Conservation (phyloP, 2,329 filamentous ascomycete species). For the Colletotrichum neosansevieriae region DNA sequence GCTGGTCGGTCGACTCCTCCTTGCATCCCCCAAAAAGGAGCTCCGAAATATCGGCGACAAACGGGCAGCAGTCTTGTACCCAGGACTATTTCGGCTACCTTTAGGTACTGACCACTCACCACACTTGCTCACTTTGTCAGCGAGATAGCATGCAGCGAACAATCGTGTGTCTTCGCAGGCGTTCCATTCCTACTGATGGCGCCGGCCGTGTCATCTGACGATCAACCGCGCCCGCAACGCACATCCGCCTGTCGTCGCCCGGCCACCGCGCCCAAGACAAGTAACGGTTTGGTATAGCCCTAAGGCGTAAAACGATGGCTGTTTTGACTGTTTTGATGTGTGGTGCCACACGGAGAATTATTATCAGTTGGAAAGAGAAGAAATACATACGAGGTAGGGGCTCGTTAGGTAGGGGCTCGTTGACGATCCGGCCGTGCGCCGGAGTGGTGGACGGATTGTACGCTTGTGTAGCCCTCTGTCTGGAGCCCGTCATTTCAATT, state of each 20-base stretch:
- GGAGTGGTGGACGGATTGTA: constrained; percentile 34
- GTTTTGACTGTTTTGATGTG: constrained; percentile 31
- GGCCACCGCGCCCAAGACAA: constrained; percentile 14
- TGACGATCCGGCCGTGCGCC: constrained; percentile 35
- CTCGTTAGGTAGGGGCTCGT: background rate
- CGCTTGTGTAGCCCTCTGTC: constrained; percentile 28
- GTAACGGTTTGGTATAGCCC: too few relatives aligned
- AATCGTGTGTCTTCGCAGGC: constrained; percentile 30
- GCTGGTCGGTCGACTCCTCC: constrained; percentile 29
- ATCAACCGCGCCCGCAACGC: constrained; percentile 26
- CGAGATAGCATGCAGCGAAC: constrained; percentile 23
- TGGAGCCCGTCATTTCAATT: constrained; percentile 23
- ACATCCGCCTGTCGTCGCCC: constrained; percentile 22
- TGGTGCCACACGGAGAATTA: constrained; percentile 27
- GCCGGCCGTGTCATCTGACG: constrained; percentile 36
- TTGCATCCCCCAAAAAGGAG: constrained; percentile 27
- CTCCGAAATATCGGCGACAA: constrained; percentile 39
- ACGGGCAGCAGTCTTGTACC: constrained; percentile 31
- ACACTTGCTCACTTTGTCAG: background rate
- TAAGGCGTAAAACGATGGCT: constrained; percentile 18
- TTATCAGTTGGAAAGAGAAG: background rate
- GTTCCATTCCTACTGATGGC: constrained; percentile 38
- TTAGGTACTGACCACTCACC: too few relatives aligned
- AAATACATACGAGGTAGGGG: constrained; percentile 7
- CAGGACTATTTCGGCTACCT: constrained; percentile 7